phyloP scores from a whole-genome alignment of 1,284 basidiomycete species.

The Apiotrichum montevideense region DNA sequence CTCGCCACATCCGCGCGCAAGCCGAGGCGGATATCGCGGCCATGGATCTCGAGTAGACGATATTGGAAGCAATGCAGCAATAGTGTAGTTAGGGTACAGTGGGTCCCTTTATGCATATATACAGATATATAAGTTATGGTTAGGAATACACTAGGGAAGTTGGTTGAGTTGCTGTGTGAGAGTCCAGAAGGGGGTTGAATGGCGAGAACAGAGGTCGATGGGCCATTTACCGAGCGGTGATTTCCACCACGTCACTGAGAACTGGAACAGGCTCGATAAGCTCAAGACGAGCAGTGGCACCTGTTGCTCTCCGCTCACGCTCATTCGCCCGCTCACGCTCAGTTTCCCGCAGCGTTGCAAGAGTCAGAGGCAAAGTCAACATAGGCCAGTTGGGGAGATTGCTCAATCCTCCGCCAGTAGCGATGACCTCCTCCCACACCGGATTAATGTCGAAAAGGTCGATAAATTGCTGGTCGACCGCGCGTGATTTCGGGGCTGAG shows the following conservation, averaged over 20 bases:
- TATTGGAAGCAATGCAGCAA: background rate
- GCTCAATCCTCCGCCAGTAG: conserved; percentile 26
- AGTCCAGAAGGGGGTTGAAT: too few relatives aligned
- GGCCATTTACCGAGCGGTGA: conserved; percentile 10
- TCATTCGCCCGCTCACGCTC: conserved; percentile 10
- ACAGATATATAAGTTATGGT: background rate
- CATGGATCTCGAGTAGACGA: conserved; percentile 42
- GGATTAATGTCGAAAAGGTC: conserved; percentile 47
- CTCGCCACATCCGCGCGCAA: conserved; percentile 47
- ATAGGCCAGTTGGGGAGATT: conserved; percentile 40
- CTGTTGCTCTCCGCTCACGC: conserved; percentile 1
- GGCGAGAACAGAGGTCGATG: too few relatives aligned
- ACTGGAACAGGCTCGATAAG: background rate
- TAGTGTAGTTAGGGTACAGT: background rate
- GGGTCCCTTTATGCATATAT: background rate
- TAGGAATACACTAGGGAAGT: too few relatives aligned
- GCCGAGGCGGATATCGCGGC: conserved; percentile 41
- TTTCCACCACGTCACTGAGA: conserved; percentile 3
- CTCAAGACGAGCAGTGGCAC: background rate
- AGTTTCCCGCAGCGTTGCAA: conserved; percentile 7
- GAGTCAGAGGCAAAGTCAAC: conserved; percentile 26
- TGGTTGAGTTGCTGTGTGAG: too few relatives aligned
- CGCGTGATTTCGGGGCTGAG: conserved; percentile 50
- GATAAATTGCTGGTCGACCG: conserved; percentile 55
- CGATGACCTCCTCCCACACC: conserved; percentile 37